phyloP scores from a whole-genome alignment of 78 protist genomes.

The Dictyostelium brefeldianum region DNA sequence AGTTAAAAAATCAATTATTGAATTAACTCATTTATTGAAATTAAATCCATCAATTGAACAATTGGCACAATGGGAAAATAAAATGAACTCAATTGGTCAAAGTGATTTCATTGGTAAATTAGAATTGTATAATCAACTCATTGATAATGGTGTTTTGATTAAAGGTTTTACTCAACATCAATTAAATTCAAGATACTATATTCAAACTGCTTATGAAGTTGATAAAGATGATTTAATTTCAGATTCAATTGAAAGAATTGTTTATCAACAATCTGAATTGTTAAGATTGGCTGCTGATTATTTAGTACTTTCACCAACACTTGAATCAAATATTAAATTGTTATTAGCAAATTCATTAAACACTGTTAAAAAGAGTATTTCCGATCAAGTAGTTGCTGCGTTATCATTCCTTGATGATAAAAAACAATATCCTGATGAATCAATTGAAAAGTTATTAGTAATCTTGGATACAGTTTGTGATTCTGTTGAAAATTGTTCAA shows the following conservation, averaged over 20 bases:
- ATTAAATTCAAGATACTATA: conserved; percentile 38
- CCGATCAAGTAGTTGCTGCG: conserved; percentile 44
- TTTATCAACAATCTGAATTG: conserved; percentile 62
- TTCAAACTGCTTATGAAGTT: conserved; percentile 58
- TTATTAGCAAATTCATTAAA: neutral
- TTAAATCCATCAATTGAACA: conserved; percentile 35
- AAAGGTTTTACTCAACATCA: conserved; percentile 35
- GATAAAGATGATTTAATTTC: conserved; percentile 34
- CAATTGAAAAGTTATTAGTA: conserved; percentile 2
- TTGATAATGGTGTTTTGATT: neutral
- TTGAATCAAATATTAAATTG: conserved; percentile 14
- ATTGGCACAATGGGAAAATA: neutral
- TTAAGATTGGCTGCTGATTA: conserved; percentile 11
- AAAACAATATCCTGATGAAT: neutral
- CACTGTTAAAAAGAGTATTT: conserved; percentile 20
- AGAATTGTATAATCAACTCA: neutral
- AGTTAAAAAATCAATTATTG: conserved; percentile 50
- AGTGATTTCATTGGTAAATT: neutral
- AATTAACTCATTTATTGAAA: conserved; percentile 33
- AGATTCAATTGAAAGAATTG: conserved; percentile 38
- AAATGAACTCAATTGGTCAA: neutral
- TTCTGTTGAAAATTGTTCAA: conserved; percentile 4
- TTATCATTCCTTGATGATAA: conserved; percentile 10
- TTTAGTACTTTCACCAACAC: neutral
- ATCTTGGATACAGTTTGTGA: conserved; percentile 52